Evolutionary conservation across 176 grass and related monocot species (phyloP), one percentile per base, ranked within the genome.

Genomic region (Oryza nivara): DNA sequence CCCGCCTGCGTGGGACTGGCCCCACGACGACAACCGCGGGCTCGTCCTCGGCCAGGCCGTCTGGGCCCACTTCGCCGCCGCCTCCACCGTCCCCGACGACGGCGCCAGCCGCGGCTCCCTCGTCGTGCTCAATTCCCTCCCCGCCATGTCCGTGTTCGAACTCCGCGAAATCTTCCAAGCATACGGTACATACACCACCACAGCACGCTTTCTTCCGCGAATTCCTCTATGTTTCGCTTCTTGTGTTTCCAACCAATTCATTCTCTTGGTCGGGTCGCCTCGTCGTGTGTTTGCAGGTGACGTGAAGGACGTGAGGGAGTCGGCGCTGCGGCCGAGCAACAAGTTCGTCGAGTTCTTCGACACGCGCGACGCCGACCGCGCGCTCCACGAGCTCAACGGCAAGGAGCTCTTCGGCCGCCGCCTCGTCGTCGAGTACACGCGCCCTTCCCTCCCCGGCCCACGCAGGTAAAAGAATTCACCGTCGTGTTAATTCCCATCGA

Each of bases 291-390:
- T 79, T 36, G 75, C 82, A 99, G 97, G 97, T 47, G 86, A 88
- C 16, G 67, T 99, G 72, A 99, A 94, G 88, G 93, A 99, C 19
- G 92, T 96, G 86, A 92, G 88, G 77, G 97, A 88, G 89, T 90
- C 88, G n/a, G 79, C 90, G 65, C 83, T 92, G 60, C 91, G 86
- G 70, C 86, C 94, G 0, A 84, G 85, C 81, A 77, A 86, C 88
- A 94, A 89, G 54, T 88, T 96, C 78, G 70, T 99, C 61, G 97
- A 99, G 79, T 99, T 99, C 84, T 99, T 92, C 64, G 97, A 99
- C 91, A 91, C 94, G 8, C 90, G 97, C 22, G 90, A 94, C 67
- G 92, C 97, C 14, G 83, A 63, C 9, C 86, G 84, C 52, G 97
- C 97, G 28, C 84, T 91, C 12, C 48, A 75, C 2, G 89, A 94